Base-by-base conservation (phyloP, 768 basidiomycete species). In the Boletus rubescentipes region DNA sequence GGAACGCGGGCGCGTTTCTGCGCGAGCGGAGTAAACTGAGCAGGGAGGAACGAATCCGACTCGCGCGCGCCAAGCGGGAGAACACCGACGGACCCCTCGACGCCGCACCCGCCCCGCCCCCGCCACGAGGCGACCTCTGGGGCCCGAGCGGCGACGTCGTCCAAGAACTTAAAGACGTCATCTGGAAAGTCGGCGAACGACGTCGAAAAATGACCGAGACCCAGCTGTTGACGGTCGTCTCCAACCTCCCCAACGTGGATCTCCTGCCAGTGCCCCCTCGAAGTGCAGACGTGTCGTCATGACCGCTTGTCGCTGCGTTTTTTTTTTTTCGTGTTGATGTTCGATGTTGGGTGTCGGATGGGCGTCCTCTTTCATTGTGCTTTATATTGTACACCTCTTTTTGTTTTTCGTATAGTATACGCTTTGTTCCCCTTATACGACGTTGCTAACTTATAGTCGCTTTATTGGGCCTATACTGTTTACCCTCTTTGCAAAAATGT, bases 111-210 rank as follows among this genome's bases (percentile, higher is more conserved):
- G n/a, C n/a, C n/a, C n/a, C n/a, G n/a, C 26, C 26, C 26, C 3
- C 6, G 26, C 26, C 26, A 26, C 26, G 26, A 57, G 61, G 46
- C 53, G 84, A 81, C 68, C 73, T 74, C 52, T 85, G 86, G 85
- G 88, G 87, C 0, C 89, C 87, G 8, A 82, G 83, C 5, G 85
- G 84, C 1, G 90, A 91, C 56, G 89, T 92, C 34, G 88, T 92
- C 6, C 84, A 89, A 66, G 90, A 92, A 67, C 73, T 92, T 58
- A 89, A 87, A 67, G 90, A 91, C 61, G 89, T 92, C 11, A 92
- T 92, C 30, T 89, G 87, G 87, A 87, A 90, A 67, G 90, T 92
- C 9, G 81, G 89, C 31, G 87, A 91, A 70, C 76, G 78, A 62
- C 75, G 84, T 66, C 72, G 86, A 55, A 78, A 76, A 68, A 75